Base-by-base conservation (phyloP, 257 asterid species). In the Capsicum baccatum region DNA sequence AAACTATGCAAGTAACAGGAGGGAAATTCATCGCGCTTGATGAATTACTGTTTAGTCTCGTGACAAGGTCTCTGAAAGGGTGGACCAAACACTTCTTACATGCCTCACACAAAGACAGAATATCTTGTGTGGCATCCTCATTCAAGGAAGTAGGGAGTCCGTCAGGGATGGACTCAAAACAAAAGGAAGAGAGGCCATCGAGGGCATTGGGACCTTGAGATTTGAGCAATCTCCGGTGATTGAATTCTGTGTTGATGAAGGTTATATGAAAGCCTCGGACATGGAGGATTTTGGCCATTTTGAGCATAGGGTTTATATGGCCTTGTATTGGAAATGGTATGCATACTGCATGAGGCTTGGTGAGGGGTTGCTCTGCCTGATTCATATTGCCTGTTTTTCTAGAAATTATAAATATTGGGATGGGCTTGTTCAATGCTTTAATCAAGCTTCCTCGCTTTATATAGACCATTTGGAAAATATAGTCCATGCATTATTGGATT, bases 131-230 rank as follows among this genome's bases (percentile, higher is more conserved):
- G 3, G 87, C 62, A 37, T 87, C 89, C 26, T 79, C 57, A 3
- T 86, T 86, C 0, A 85, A 84, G 13, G 74, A 59, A 5, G 33
- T 26, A 26, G 89, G 87, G 16, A 87, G 85, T 14, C 89, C 89
- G 16, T 87, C 89, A n/a, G 89, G 85, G 17, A 87, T 81, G 42
- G 86, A 62, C 80, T 83, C 83, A 47, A 87, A 87, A 0, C 64
- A 69, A 79, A 87, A 83, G 8, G 80, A 37, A 4, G 85, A 66
- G 2, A 79, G 63, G 81, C 90, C 64, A 57, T 3, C 19, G 39
- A 83, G 60, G 12, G 76, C 42, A 17, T 52, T 42, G 35, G 56
- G 3, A 3, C 82, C 86, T 17, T 62, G 21, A 33, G 86, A 84
- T 4, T 33, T 79, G 10, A 84, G 47, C 13, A 88, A 42, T 9